Conservation (phyloP, 1,139 yeast genomes). For the Blastobotrys aristatus region DNA sequence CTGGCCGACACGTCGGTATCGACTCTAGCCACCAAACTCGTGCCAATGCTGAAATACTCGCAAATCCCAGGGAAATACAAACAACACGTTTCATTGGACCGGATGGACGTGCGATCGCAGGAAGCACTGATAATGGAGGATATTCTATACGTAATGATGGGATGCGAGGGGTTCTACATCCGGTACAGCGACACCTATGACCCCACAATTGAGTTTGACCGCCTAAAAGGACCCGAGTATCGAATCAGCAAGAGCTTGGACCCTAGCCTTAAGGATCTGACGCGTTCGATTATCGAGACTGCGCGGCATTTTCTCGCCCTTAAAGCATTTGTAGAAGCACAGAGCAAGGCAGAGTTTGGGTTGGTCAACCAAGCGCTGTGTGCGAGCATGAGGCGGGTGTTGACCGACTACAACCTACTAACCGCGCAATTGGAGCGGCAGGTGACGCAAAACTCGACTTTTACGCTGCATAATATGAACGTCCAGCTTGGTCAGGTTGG, state of each 20-base stretch:
- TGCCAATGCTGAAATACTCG: conserved; percentile 25
- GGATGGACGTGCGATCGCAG: conserved; percentile 37
- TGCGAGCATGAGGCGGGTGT: conserved; percentile 47
- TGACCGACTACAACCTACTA: conserved; percentile 46
- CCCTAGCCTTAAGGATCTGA: conserved; percentile 66
- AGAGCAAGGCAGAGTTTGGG: conserved; percentile 56
- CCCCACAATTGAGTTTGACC: conserved; percentile 35
- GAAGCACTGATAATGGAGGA: conserved; percentile 73
- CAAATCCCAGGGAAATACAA: conserved; percentile 16
- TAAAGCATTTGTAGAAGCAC: conserved; percentile 50
- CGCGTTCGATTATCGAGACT: conserved; percentile 52
- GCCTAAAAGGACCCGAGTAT: conserved; percentile 68
- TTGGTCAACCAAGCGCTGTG: conserved; percentile 71
- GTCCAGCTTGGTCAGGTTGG: conserved; percentile 38
- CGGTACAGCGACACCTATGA: conserved; percentile 61
- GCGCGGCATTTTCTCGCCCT: conserved; percentile 63
- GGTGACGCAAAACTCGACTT: conserved; percentile 42
- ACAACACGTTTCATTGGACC: conserved; percentile 13
- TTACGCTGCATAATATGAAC: conserved; percentile 47
- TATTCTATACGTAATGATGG: conserved; percentile 60
- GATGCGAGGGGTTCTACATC: conserved; percentile 76
- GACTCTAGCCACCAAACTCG: conserved; percentile 25
- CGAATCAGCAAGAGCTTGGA: conserved; percentile 69
- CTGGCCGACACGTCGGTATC: conserved; percentile 20
- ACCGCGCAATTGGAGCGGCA: conserved; percentile 52